These are phyloP conservation scores for Madurella fahalii DNA, from an alignment of 2,329 filamentous ascomycete genomes.

Conservation along the genomic window DNA sequence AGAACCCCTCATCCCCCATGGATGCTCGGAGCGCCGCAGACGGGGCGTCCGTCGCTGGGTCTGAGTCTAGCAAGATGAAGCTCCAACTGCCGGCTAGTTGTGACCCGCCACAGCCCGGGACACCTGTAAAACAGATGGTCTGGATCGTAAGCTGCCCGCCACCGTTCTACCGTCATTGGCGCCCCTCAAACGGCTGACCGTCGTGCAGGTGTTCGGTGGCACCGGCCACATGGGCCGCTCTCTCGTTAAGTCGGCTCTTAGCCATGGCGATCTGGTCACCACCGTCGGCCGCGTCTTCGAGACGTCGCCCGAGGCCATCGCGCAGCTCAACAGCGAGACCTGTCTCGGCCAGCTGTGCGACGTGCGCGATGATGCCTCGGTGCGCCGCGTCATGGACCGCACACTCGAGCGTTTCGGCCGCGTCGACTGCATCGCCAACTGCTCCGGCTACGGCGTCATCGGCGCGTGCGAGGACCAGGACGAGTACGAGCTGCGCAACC, in stretches of 20 bases:
- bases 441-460: conserved; percentile 92
- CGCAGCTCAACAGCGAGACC: conserved; percentile 60
- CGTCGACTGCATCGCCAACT: conserved; percentile 88
- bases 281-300: conserved; percentile 82
- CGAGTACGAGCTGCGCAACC: conserved; percentile 87
- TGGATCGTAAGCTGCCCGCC: conserved; percentile 68
- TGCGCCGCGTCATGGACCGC: conserved; percentile 64
- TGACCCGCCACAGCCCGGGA: conserved; percentile 71
- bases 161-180: not conserved
- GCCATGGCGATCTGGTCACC: conserved; percentile 76
- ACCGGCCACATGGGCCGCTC: conserved; percentile 97
- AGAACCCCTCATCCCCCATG: conserved; percentile 17
- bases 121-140: conserved; percentile 69
- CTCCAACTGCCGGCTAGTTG: conserved; percentile 75
- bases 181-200: not conserved
- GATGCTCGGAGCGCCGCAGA: conserved; percentile 25
- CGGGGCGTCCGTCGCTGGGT: conserved; percentile 23
- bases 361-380: conserved; percentile 75
- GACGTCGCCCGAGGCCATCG: conserved; percentile 68
- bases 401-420: conserved; percentile 72
- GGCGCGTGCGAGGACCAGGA: conserved; percentile 96
- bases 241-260: conserved; percentile 75
- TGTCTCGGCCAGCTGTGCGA: conserved; percentile 85
- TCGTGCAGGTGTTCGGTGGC: conserved; percentile 74
- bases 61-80: conserved; percentile 29